These are phyloP conservation scores for Phytophthora fragariae DNA, from an alignment of 352 stramenopile species.

Conservation along the genomic window DNA sequence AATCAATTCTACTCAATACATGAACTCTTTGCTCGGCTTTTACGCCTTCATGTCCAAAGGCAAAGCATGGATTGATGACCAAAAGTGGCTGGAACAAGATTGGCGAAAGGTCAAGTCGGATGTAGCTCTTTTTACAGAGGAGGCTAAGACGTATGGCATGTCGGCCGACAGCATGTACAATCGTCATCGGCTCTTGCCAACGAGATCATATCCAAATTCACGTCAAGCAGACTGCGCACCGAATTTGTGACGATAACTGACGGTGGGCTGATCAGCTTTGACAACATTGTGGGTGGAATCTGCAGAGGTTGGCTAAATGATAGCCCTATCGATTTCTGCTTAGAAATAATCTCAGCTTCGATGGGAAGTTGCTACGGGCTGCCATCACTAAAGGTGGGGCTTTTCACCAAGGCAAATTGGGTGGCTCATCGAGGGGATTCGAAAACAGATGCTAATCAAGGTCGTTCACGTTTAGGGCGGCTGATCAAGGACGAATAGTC, in stretches of 20 bases:
- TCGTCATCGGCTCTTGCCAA: constrained; percentile 7
- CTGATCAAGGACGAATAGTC: too few species aligned
- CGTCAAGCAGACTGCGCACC: constrained; percentile 1
- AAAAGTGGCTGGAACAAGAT: constrained; percentile 18
- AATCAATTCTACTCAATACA: not conserved
- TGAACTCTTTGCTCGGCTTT: not conserved
- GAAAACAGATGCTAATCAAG: too few species aligned
- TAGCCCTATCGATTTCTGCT: constrained; percentile 8
- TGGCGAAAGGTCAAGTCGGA: not conserved
- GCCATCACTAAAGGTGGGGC: not conserved
- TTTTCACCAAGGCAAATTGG: too few species aligned
- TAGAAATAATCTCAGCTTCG: not conserved
- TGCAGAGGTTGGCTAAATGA: constrained; percentile 18
- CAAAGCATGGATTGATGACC: constrained; percentile 10
- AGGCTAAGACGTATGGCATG: not conserved
- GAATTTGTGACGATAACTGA: constrained; percentile 5
- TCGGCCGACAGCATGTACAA: not conserved
- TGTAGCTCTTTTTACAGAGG: constrained; percentile 2
- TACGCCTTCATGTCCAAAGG: not conserved
- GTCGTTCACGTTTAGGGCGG: too few species aligned
- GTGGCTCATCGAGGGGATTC: too few species aligned
- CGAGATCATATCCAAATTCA: constrained; percentile 14
- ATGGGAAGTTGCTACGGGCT: not conserved
- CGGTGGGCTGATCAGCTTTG: constrained; percentile 1
- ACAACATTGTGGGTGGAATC: constrained; percentile 14